Conservation (phyloP, 2,329 filamentous ascomycete genomes). For the Scolecobasidium constrictum region DNA sequence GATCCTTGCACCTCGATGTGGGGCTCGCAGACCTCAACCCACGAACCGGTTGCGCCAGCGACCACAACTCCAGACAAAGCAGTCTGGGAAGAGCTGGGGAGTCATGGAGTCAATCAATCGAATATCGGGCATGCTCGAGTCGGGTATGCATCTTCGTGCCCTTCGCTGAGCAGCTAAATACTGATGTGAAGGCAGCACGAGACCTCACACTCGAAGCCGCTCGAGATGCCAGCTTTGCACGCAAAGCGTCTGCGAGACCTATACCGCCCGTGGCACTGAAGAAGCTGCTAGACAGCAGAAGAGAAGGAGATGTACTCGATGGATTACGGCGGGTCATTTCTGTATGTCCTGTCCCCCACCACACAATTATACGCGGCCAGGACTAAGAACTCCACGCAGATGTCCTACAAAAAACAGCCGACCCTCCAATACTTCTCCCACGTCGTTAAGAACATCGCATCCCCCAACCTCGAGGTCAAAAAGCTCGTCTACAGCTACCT, state of each 20-base stretch:
- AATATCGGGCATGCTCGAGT: constrained; percentile 90
- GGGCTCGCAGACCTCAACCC: no score
- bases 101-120: constrained; percentile 93
- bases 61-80: no score
- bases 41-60: no score
- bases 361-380: constrained; percentile 6
- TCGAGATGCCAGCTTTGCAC: constrained; percentile 61
- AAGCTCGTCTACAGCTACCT: constrained; percentile 99
- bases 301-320: constrained; percentile 86
- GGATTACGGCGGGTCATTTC: constrained; percentile 80
- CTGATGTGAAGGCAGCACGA: constrained; percentile 51
- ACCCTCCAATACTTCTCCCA: constrained; percentile 93
- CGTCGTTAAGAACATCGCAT: constrained; percentile 95
- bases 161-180: background rate
- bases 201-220: constrained; percentile 97
- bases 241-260: constrained; percentile 47
- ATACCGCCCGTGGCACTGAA: constrained; percentile 78
- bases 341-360: constrained; percentile 44
- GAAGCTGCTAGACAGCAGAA: constrained; percentile 86
- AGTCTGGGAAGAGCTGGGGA: no score
- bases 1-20: no score
- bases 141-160: constrained; percentile 48
- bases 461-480: constrained; percentile 86
- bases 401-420: constrained; percentile 88
- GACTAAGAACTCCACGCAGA: constrained; percentile 41